Evolutionary conservation across 2,329 filamentous ascomycete species (phyloP), one percentile per base, ranked within the genome.

Genomic region (Diplodia sapinea): DNA sequence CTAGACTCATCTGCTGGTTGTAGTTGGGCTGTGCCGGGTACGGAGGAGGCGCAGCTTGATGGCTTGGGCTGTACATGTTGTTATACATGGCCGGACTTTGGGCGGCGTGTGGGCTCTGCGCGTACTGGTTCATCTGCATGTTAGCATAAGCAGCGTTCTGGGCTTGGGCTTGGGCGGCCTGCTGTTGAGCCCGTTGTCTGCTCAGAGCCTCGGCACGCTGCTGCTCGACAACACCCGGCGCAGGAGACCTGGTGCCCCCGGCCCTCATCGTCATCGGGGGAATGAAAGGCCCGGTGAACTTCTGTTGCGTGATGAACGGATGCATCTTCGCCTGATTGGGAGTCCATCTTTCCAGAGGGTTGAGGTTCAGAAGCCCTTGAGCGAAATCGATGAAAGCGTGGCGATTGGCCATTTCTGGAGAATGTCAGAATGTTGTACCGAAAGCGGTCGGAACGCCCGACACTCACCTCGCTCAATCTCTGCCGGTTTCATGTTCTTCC

Each of bases 341-440:
- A 4, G 95, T 97, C 95, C 95, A 99, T 78, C 95, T 85, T 80
- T 99, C 95, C 40, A 99, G 85, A 3, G 95, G 95, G 76, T 97
- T 99, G 77, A 97, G 96, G 69, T 91, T 96, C 68, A 99, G 83
- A 49, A 99, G 81, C 15, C 95, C 95, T 71, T 95, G 89, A 29
- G 98, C 95, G 74, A 99, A 99, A 79, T 99, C 95, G 76, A 98
- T 99, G 74, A 99, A 99, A 4, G 95, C 94, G 70, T 96, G 88
- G 54, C 95, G 91, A 76, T 99, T 99, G 76, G 95, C 96, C 91
- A 99, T 96, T 89, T 99, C 95, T 99, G 76, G 20, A 68, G 33
- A 49, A 47, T 59, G 69, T 76, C 52, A 76, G 70, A 68, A 54
- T 69, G 17, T 33, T 49, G 5, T 20, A 29, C 43, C 43, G 31